These are phyloP conservation scores for Diplotaxis tenuifolia DNA, from an alignment of 345 rosid genomes.

Conservation along the genomic window DNA sequence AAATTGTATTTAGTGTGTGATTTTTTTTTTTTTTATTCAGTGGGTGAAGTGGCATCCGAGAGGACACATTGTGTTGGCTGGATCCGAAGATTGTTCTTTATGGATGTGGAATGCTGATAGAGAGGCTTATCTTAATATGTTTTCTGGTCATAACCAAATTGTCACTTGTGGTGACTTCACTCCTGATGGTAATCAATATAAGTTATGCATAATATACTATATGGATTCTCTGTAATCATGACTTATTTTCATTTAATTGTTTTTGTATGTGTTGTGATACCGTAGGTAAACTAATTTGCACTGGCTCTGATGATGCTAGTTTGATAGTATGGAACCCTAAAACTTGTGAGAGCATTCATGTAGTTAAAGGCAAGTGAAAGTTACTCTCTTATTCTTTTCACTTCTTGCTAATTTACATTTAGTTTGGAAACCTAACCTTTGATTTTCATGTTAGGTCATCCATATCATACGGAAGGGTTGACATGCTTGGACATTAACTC, in stretches of 20 bases:
- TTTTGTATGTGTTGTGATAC: neutral
- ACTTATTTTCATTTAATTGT: too few species aligned
- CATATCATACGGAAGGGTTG: slow-evolving; percentile 75
- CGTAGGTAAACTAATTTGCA: slow-evolving; percentile 82
- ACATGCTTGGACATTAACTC: slow-evolving; percentile 76
- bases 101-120: slow-evolving; percentile 99
- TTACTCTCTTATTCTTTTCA: neutral
- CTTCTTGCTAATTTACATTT: neutral
- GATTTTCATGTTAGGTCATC: slow-evolving; percentile 57
- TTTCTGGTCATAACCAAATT: slow-evolving; percentile 68
- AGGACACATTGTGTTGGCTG: slow-evolving; percentile 80
- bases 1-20: slow-evolving; percentile 13
- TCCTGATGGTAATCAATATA: slow-evolving; percentile 65
- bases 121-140: slow-evolving; percentile 61
- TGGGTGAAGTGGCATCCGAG: slow-evolving; percentile 98
- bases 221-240: neutral
- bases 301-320: slow-evolving; percentile 91
- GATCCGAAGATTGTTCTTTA: slow-evolving; percentile 71
- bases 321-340: slow-evolving; percentile 88
- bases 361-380: slow-evolving; percentile 55
- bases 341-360: slow-evolving; percentile 69
- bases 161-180: slow-evolving; percentile 95
- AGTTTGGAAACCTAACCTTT: slow-evolving; percentile 1
- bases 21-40: slow-evolving; percentile 32
- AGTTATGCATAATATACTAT: neutral